Base-by-base conservation (phyloP, 2,329 filamentous ascomycete genomes). In the Aspergillus luchuensis region DNA sequence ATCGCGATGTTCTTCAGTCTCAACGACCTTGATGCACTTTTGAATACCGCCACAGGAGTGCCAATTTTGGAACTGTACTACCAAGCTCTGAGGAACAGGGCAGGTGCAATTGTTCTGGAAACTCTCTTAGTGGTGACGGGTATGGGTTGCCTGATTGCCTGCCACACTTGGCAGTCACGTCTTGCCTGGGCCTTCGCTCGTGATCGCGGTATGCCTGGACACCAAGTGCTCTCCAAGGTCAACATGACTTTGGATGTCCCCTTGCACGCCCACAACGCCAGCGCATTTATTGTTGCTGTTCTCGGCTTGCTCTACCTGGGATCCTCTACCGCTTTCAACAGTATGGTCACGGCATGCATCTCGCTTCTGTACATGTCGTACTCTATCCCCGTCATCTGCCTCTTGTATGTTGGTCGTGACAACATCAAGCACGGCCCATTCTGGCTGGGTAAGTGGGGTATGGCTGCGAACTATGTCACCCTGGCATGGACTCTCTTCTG, bases 141-240 rank as follows among this genome's bases (percentile, higher is more conserved):
- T 1, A 66, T 82, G 54, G 79, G 80, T 15, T 82, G 80, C 63
- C 68, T 80, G 56, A 75, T 82, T 49, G 77, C 80, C 4, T 76
- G 74, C 57, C 80, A 84, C 58, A 83, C 81, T 5, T 84, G 81
- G 78, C 80, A 83, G 65, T 79, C 78, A 36, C 75, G 82, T 0
- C 73, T 84, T 7, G 80, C 78, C 63, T 84, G 82, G 81, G 80
- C 79, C 13, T 83, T 84, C 65, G 80, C 82, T 11, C 75, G 82
- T 15, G 82, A 84, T 66, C 70, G 77, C 10, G 82, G 81, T 13
- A 61, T 83, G 3, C 81, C 82, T 2, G 78, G 77, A 45, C 74
- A 77, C 57, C 62, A 71, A 19, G 77, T 73, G 66, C 70, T 83
- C 36, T 71, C 73, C 19, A 72, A 74, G 43, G 77, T 84, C 28